Evolutionary conservation across 805 yeast genomes (phyloP), one percentile per base, ranked within the genome.

Genomic region (Candida koratica): DNA sequence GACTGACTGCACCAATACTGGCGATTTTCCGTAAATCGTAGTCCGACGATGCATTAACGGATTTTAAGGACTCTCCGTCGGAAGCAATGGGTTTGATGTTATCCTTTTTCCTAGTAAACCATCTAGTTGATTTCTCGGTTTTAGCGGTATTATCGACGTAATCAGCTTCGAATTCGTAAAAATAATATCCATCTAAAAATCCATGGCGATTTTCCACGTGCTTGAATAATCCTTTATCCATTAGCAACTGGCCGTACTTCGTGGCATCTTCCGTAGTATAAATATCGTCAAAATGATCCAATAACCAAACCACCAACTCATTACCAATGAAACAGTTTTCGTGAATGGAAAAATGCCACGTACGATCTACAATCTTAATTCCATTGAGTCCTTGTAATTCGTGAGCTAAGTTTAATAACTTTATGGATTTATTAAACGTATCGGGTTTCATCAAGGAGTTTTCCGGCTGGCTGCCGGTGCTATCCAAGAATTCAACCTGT

Each of bases 171-270:
- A 89, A 56, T 48, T 77, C 80, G 52, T 90, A 90, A 57, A 90
- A 90, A 54, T 88, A 90, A 51, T 93, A 89, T 0, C 98, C 98
- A 60, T 90, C 95, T 35, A 88, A 60, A 48, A 93, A 86, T 3
- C 83, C 77, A 53, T 90, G 97, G 22, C 90, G 71, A 29, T 76
- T 68, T 42, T 84, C 86, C 14, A 87, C 96, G 51, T 90, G 97
- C n/a, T 58, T 66, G 53, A 90, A 77, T 11, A 90, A 50, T 0
- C 84, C 84, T 32, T 67, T 67, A 6, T 76, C 72, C 94, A 87
- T 84, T 28, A 90, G 60, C 6, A 61, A 54, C 47, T 87, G 89
- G 1, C 96, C 98, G 55, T 68, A 93, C 10, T 64, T 73, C 0
- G 81, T 77, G 0, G 97, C 97, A 12, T 81, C 89, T 17, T 88